Evolutionary conservation across 169 alveolate species (phyloP).

Genomic region (Eimeria tenella): DNA sequence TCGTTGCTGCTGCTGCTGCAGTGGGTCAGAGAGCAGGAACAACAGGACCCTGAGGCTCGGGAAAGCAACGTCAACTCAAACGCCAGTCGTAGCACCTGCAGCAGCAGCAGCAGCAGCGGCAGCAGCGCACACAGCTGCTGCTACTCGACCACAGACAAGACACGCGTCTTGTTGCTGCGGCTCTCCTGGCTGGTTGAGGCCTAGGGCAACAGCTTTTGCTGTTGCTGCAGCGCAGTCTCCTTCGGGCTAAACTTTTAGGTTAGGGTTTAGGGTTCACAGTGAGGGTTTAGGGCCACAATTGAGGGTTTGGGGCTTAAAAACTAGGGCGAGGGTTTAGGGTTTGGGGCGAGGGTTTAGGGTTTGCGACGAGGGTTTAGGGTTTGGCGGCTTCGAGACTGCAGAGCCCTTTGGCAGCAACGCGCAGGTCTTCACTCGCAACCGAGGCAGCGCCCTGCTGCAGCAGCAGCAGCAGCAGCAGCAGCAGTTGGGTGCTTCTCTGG

Average conservation of each 20-base stretch:
- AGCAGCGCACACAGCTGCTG: constrained; percentile 16
- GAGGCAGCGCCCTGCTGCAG: background rate
- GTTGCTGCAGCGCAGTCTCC: background rate
- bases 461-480: background rate
- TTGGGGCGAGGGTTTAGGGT: too few relatives aligned
- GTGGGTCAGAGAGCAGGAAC: too few relatives aligned
- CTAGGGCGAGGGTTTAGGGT: too few relatives aligned
- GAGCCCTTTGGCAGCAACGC: too few relatives aligned
- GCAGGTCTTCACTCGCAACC: too few relatives aligned
- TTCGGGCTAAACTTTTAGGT: too few relatives aligned
- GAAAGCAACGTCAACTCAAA: background rate
- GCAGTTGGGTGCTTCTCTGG: background rate
- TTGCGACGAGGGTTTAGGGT: too few relatives aligned
- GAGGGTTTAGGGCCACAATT: too few relatives aligned
- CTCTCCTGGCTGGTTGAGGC: background rate
- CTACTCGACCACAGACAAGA: background rate
- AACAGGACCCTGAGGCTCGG: background rate
- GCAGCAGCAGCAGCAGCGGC: constrained; percentile 13
- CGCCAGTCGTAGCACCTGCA: background rate
- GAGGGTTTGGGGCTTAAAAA: too few relatives aligned
- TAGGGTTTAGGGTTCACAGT: too few relatives aligned
- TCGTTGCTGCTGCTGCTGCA: background rate
- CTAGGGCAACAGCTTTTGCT: background rate
- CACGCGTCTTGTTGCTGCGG: background rate
- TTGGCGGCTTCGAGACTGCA: too few relatives aligned